Conservation (phyloP, 495 filamentous ascomycete genomes). For the Daldinia caldariorum region DNA sequence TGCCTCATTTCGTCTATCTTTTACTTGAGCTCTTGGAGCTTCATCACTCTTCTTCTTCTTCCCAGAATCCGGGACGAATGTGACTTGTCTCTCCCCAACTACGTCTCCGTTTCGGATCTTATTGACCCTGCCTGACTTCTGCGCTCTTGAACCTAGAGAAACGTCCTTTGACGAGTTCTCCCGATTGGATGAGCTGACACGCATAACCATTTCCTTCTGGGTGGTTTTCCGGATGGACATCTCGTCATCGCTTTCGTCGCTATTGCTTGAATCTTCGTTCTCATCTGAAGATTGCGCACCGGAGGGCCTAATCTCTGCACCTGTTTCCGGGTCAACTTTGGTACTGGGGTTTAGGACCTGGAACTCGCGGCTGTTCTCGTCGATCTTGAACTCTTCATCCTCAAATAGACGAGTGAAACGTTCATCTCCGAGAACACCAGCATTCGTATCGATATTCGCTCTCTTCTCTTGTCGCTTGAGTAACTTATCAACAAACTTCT, state of each 20-base stretch:
- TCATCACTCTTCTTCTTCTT: constrained; percentile 60
- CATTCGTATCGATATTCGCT: constrained; percentile 68
- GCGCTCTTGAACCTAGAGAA: constrained; percentile 76
- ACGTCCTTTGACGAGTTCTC: constrained; percentile 63
- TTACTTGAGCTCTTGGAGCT: constrained; percentile 47
- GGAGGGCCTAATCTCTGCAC: constrained; percentile 26
- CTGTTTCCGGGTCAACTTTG: constrained; percentile 48
- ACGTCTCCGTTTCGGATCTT: constrained; percentile 63
- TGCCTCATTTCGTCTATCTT: constrained; percentile 57
- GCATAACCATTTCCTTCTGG: constrained; percentile 61
- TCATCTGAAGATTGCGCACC: constrained; percentile 41
- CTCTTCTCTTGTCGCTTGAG: constrained; percentile 82
- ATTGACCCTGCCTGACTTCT: constrained; percentile 56
- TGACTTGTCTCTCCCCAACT: constrained; percentile 85
- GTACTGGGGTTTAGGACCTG: constrained; percentile 86
- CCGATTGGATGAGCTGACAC: constrained; percentile 72
- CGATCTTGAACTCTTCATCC: constrained; percentile 90
- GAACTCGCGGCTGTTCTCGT: constrained; percentile 91
- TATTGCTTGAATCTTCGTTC: constrained; percentile 56
- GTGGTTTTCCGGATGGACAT: constrained; percentile 50
- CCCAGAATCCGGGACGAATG: constrained; percentile 77
- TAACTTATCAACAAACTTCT: constrained; percentile 83
- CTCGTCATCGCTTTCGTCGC: constrained; percentile 54
- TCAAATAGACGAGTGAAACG: constrained; percentile 92
- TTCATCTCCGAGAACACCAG: constrained; percentile 76